Evolutionary conservation across 2,329 filamentous ascomycete genomes (phyloP).

Genomic region (Ascochyta pisi): DNA sequence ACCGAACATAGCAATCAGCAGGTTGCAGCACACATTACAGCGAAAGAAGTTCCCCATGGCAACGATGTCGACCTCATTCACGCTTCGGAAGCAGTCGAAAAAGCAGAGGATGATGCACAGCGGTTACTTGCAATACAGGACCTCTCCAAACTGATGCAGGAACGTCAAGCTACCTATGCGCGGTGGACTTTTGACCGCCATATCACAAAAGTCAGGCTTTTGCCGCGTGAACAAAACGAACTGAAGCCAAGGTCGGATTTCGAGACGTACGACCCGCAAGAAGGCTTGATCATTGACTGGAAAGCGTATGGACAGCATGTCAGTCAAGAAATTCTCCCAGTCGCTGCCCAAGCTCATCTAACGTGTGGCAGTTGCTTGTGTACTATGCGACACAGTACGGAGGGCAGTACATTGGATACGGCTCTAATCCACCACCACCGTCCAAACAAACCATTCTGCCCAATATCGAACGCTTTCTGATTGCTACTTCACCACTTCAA

Average conservation of each 20-base stretch:
- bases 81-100: constrained; percentile 34
- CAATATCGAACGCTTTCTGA: constrained; percentile 47
- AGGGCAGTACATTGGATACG: constrained; percentile 48
- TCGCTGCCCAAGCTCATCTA: neutral
- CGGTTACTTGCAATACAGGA: constrained; percentile 25
- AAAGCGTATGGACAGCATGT: constrained; percentile 35
- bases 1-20: constrained; percentile 33
- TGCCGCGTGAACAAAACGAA: constrained; percentile 30
- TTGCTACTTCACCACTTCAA: constrained; percentile 48
- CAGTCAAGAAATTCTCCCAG: constrained; percentile 16
- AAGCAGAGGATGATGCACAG: constrained; percentile 21
- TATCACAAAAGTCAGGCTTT: constrained; percentile 41
- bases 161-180: constrained; percentile 43
- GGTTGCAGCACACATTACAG: constrained; percentile 41
- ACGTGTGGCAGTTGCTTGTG: constrained; percentile 33
- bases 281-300: constrained; percentile 37
- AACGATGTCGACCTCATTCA: constrained; percentile 48
- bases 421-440: constrained; percentile 36
- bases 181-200: constrained; percentile 49
- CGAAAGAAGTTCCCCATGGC: constrained; percentile 54
- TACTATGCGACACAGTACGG: constrained; percentile 43
- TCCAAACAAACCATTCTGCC: constrained; percentile 45
- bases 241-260: constrained; percentile 34
- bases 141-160: constrained; percentile 30
- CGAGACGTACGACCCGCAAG: constrained; percentile 25